Base-by-base conservation (phyloP, 106 monocot genomes). In the Allium sativum region DNA sequence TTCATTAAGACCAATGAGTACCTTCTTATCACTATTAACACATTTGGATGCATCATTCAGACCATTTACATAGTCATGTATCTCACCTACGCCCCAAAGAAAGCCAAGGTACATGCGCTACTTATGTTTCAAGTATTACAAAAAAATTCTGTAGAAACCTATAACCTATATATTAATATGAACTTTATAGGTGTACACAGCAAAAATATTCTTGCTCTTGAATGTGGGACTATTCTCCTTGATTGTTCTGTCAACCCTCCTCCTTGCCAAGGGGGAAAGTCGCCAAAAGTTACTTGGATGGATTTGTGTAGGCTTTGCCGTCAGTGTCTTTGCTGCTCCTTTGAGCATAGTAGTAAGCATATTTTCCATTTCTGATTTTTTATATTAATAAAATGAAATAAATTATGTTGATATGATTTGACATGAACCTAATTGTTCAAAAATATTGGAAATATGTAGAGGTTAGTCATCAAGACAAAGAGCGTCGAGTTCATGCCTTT, bases 401-500 rank as follows among this genome's bases (percentile, higher is more conserved):
- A 12, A 8, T 6, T 18, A 6, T 58, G 14, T 58, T 22, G 31
- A 31, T 58, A 21, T 58, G 1, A 0, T 22, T 19, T 48, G 2
- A 22, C 5, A 48, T 64, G 16, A 64, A 22, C 6, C 13, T 10
- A 3, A 21, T 18, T 12, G 45, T 61, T n/a, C 8, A 48, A 43
- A 48, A 13, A 10, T 19, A 21, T 9, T 48, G 46, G n/a, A 11
- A 13, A 44, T 58, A 16, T 45, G 12, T 73, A 86, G 86, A 82
- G 67, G 62, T 58, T 67, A 8, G 82, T 87, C 4, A 79, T 87
- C 20, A 67, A 66, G 6, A 87, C 87, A 3, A 82, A 74, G 70
- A 87, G 87, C 45, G 87, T 82, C 12, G 82, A 87, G 68, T 87
- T 71, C 79, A 87, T 87, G 78, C 78, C 72, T 73, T 78, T 52